Conservation (phyloP, 2,329 filamentous ascomycete species). For the Tolypocladium capitatum region DNA sequence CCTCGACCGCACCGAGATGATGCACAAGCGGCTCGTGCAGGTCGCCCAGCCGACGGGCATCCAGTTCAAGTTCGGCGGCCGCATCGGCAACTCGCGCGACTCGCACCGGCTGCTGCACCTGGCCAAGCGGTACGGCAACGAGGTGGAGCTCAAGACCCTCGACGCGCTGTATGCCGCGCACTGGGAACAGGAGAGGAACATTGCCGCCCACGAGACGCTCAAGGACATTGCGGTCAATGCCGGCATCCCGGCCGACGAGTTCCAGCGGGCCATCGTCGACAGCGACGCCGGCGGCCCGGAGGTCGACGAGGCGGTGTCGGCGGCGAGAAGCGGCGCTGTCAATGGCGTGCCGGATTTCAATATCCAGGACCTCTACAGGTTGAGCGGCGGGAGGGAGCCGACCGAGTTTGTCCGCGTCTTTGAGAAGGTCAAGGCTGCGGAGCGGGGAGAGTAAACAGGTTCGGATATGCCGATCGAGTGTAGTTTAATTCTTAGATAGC, state of each 20-base stretch:
- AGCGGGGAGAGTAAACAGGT: slow-evolving; percentile 2
- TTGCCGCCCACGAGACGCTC: slow-evolving; percentile 26
- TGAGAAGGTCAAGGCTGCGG: slow-evolving; percentile 34
- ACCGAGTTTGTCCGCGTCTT: slow-evolving; percentile 53
- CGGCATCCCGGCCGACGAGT: slow-evolving; percentile 32
- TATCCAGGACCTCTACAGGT: slow-evolving; percentile 51
- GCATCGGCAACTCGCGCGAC: slow-evolving; percentile 29
- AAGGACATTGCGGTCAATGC: slow-evolving; percentile 16
- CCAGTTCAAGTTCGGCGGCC: slow-evolving; percentile 36
- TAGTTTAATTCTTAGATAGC: not conserved
- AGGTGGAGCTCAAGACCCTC: slow-evolving; percentile 44
- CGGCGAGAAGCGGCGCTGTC: slow-evolving; percentile 25
- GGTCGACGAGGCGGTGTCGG: slow-evolving; percentile 17
- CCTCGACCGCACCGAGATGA: slow-evolving; percentile 35
- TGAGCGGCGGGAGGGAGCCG: slow-evolving; percentile 58
- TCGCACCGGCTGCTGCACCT: slow-evolving; percentile 34
- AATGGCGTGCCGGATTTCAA: slow-evolving; percentile 61
- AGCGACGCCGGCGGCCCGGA: slow-evolving; percentile 34
- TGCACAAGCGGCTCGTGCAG: slow-evolving; percentile 15
- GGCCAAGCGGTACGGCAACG: slow-evolving; percentile 32
- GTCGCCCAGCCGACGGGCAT: slow-evolving; percentile 25
- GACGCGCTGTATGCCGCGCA: slow-evolving; percentile 27
- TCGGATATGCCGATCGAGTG: not conserved
- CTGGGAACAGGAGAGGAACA: slow-evolving; percentile 29
- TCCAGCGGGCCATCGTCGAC: slow-evolving; percentile 22